Percentiles rank a stretch among this genome's conserved stretches.
phyloP scores from a whole-genome alignment of 1,284 basidiomycete genomes.

The Irpex sp. region DNA sequence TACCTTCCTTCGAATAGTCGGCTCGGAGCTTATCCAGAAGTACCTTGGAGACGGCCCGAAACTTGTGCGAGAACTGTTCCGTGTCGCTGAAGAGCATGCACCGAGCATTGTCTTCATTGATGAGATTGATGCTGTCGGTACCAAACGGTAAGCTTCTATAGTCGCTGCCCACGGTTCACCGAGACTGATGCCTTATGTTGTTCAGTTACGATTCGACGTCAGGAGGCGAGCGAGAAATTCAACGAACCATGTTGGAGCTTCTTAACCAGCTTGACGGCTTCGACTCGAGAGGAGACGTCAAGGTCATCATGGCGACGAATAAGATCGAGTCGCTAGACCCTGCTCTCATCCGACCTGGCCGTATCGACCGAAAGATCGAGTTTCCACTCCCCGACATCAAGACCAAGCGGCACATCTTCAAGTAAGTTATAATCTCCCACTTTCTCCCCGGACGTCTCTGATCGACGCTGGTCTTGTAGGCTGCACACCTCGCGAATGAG shows the following conservation, averaged over 20 bases:
- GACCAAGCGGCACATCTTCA: slow-evolving; percentile 98
- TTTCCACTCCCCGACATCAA: slow-evolving; percentile 95
- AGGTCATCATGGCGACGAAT: slow-evolving; percentile 96
- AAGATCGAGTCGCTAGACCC: slow-evolving; percentile 96
- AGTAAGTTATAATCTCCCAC: slow-evolving; percentile 44
- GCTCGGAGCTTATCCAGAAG: slow-evolving; percentile 98
- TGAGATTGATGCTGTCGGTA: slow-evolving; percentile 98
- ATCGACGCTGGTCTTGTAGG: slow-evolving; percentile 42
- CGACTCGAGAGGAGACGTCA: slow-evolving; percentile 98
- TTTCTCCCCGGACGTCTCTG: neutral
- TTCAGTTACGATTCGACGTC: slow-evolving; percentile 94
- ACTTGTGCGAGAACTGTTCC: slow-evolving; percentile 96
- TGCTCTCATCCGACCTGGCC: slow-evolving; percentile 96
- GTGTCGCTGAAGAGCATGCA: slow-evolving; percentile 96
- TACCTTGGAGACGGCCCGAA: slow-evolving; percentile 99
- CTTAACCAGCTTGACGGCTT: slow-evolving; percentile 99
- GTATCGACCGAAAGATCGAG: slow-evolving; percentile 98
- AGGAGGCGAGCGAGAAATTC: slow-evolving; percentile 98
- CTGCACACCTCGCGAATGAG: slow-evolving; percentile 98
- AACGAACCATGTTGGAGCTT: slow-evolving; percentile 98
- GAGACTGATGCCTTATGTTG: slow-evolving; percentile 16
- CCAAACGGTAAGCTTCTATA: slow-evolving; percentile 93
- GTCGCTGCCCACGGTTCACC: neutral
- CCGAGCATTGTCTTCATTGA: slow-evolving; percentile 99
- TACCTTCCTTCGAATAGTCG: slow-evolving; percentile 97